These are phyloP conservation scores for Aspergillus neoniger DNA, from an alignment of 2,329 filamentous ascomycete genomes.

Conservation along the genomic window DNA sequence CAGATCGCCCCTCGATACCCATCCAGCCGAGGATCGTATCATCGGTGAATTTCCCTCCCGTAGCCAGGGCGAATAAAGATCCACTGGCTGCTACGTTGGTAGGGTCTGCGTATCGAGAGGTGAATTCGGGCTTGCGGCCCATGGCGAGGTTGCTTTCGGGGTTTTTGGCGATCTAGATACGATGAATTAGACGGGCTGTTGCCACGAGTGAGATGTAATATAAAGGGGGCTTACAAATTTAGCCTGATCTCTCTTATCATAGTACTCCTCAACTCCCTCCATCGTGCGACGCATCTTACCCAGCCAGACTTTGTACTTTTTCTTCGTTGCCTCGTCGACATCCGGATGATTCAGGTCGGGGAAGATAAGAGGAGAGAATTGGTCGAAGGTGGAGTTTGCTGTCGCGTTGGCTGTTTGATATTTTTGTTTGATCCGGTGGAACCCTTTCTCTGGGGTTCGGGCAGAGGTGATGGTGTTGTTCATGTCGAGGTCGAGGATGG, in stretches of 20 bases:
- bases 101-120: conserved; percentile 54
- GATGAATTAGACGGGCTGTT: not conserved
- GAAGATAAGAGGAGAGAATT: conserved; percentile 54
- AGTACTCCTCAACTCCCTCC: conserved; percentile 50
- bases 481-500: conserved; percentile 34
- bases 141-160: conserved; percentile 43
- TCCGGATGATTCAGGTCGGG: conserved; percentile 43
- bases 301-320: conserved; percentile 11
- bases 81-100: conserved; percentile 55
- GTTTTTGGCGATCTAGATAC: conserved; percentile 37
- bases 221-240: conserved; percentile 39
- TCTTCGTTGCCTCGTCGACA: not conserved
- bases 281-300: conserved; percentile 19
- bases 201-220: not conserved
- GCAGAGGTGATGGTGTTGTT: conserved; percentile 41
- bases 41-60: conserved; percentile 45
- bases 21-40: conserved; percentile 14
- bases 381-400: conserved; percentile 40
- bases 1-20: not conserved
- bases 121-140: conserved; percentile 41
- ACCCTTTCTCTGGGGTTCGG: conserved; percentile 13
- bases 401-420: conserved; percentile 41
- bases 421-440: conserved; percentile 33
- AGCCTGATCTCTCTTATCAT: conserved; percentile 53
- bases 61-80: conserved; percentile 49